Evolutionary conservation across 2,329 filamentous ascomycete genomes (phyloP).

Genomic region (Septoria petroselini): DNA sequence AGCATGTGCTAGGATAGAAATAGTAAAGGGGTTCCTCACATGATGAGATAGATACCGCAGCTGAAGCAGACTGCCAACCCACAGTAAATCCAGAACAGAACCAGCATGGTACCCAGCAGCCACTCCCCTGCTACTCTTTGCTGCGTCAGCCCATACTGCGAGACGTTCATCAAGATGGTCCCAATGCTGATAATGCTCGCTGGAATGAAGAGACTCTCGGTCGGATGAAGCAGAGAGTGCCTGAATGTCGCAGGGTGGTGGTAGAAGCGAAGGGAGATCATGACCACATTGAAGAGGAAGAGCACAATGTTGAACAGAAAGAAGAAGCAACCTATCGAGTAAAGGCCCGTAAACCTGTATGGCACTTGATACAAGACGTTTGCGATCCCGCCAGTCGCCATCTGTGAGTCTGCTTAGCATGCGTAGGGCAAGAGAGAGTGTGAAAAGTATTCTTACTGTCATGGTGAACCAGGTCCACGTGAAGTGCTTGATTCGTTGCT

Average conservation of each 20-base stretch:
- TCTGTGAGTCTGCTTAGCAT: constrained; percentile 53
- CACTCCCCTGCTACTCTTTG: constrained; percentile 54
- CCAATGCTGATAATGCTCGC: constrained; percentile 66
- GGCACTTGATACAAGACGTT: constrained; percentile 55
- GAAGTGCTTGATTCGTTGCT: constrained; percentile 58
- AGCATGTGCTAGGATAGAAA: neutral
- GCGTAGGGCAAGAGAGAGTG: neutral
- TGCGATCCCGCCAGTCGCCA: constrained; percentile 52
- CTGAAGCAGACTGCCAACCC: constrained; percentile 65
- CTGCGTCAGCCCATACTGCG: constrained; percentile 62
- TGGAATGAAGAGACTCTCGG: constrained; percentile 74
- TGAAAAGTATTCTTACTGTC: constrained; percentile 38
- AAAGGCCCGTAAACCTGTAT: constrained; percentile 46
- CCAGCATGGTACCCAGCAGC: constrained; percentile 55
- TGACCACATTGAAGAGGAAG: constrained; percentile 66
- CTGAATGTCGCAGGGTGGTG: constrained; percentile 67
- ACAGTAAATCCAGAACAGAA: constrained; percentile 73
- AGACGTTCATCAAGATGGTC: constrained; percentile 62
- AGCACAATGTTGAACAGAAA: constrained; percentile 53
- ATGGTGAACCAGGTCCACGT: constrained; percentile 79
- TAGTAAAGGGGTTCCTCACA: constrained; percentile 56
- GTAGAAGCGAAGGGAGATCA: constrained; percentile 67
- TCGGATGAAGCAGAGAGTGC: constrained; percentile 70
- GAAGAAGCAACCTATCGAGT: constrained; percentile 49
- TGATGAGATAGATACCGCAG: constrained; percentile 68